These are phyloP conservation scores for Fusarium dimerum DNA, from an alignment of 2,329 filamentous ascomycete species.

Conservation along the genomic window DNA sequence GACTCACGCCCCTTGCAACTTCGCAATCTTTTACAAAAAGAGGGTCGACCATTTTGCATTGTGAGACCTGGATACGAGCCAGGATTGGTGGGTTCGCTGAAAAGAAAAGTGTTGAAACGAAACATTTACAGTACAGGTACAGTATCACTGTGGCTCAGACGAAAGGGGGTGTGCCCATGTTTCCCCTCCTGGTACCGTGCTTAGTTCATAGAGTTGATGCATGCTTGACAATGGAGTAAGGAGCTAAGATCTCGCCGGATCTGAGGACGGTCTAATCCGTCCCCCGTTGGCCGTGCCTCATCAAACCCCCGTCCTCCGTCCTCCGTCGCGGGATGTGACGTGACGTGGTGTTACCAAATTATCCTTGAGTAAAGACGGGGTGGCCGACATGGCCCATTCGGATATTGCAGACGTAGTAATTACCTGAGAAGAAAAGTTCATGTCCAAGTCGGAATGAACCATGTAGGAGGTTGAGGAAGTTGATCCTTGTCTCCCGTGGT, in stretches of 20 bases:
- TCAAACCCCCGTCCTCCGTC: slow-evolving; percentile 16
- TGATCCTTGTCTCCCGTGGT: too few relatives aligned
- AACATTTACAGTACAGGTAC: not conserved
- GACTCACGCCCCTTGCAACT: slow-evolving; percentile 21
- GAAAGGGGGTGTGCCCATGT: too few relatives aligned
- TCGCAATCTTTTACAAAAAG: slow-evolving; percentile 1
- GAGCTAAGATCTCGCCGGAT: not conserved
- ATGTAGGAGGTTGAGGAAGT: too few relatives aligned
- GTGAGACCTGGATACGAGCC: not conserved
- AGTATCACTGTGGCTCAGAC: too few relatives aligned
- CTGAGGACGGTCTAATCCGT: slow-evolving; percentile 1
- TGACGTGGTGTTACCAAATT: slow-evolving; percentile 16
- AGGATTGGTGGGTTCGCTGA: not conserved
- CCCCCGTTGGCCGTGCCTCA: slow-evolving; percentile 22
- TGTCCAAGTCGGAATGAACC: too few relatives aligned
- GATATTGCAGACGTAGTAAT: too few relatives aligned
- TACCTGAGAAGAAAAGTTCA: too few relatives aligned
- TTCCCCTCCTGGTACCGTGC: too few relatives aligned
- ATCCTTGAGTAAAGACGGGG: slow-evolving; percentile 13
- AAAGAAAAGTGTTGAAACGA: not conserved
- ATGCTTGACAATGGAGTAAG: too few relatives aligned
- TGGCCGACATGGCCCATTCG: slow-evolving; percentile 13
- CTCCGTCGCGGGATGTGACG: slow-evolving; percentile 26
- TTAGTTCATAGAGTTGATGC: too few relatives aligned
- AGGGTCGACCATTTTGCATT: not conserved